phyloP scores from a whole-genome alignment of 2,329 filamentous ascomycete genomes.

The Colletotrichum sp. region DNA sequence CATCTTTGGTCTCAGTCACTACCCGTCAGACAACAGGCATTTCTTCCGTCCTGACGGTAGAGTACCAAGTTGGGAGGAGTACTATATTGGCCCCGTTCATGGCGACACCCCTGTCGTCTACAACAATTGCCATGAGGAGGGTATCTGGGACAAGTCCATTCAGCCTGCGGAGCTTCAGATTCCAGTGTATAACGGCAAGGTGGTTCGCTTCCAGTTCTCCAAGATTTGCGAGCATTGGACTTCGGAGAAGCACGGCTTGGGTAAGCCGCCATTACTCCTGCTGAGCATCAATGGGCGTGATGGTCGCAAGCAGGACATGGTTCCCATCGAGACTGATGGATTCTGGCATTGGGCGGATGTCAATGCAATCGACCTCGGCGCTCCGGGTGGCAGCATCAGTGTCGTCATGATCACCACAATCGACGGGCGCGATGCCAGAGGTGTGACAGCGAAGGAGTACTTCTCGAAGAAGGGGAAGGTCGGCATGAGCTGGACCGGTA shows the following conservation, averaged over 20 bases:
- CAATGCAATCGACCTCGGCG: constrained; percentile 66
- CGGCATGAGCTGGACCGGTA: constrained; percentile 49
- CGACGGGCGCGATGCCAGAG: constrained; percentile 51
- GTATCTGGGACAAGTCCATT: constrained; percentile 63
- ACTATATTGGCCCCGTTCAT: constrained; percentile 67
- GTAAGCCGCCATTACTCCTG: constrained; percentile 72
- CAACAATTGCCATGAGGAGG: constrained; percentile 51
- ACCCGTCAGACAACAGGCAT: constrained; percentile 68
- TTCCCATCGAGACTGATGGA: constrained; percentile 79
- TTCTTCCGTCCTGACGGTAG: constrained; percentile 80
- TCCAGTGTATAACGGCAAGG: constrained; percentile 57
- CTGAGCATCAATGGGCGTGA: constrained; percentile 71
- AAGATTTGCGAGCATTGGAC: constrained; percentile 86
- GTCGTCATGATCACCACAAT: constrained; percentile 65
- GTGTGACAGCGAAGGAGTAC: constrained; percentile 54
- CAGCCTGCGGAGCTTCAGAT: constrained; percentile 66
- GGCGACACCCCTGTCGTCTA: constrained; percentile 55
- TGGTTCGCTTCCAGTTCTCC: constrained; percentile 80
- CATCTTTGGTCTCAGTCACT: constrained; percentile 82
- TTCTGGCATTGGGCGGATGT: constrained; percentile 86
- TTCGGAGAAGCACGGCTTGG: constrained; percentile 69
- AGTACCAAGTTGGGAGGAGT: constrained; percentile 79
- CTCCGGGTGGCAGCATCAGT: constrained; percentile 70
- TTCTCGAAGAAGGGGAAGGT: constrained; percentile 46
- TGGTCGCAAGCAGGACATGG: constrained; percentile 69